These are phyloP conservation scores for Boletus vermiculosoides DNA, from an alignment of 768 basidiomycete species.

Conservation along the genomic window DNA sequence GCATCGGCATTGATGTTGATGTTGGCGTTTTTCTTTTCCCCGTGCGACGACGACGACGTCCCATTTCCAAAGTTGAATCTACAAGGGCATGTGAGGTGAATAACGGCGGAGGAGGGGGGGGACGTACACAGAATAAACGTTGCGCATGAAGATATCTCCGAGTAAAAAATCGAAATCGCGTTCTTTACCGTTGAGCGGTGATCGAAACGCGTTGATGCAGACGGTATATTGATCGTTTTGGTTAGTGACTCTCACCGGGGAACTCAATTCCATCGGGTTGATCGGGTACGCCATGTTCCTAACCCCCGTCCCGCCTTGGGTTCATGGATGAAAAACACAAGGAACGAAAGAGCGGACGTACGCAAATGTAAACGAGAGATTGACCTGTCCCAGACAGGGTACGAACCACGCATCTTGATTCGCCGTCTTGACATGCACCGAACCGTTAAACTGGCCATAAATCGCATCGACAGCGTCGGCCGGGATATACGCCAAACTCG, in stretches of 20 bases:
- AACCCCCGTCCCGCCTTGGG: neutral
- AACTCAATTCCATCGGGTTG: constrained; percentile 45
- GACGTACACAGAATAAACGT: constrained; percentile 44
- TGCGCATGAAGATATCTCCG: constrained; percentile 46
- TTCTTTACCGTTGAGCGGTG: constrained; percentile 24
- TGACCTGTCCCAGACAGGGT: constrained; percentile 30
- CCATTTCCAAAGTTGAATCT: constrained; percentile 46
- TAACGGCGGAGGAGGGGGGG: neutral
- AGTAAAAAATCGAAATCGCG: constrained; percentile 40
- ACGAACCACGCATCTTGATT: constrained; percentile 39
- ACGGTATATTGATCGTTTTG: constrained; percentile 37
- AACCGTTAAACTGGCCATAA: constrained; percentile 38
- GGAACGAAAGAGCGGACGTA: neutral
- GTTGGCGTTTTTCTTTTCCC: neutral
- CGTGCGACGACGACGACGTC: neutral
- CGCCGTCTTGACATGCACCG: constrained; percentile 33
- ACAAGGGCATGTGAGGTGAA: too few species aligned
- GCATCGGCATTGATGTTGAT: neutral
- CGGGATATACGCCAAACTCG: constrained; percentile 39
- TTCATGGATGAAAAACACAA: neutral
- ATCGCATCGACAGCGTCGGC: constrained; percentile 35
- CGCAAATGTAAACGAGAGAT: constrained; percentile 27
- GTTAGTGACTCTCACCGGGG: constrained; percentile 25
- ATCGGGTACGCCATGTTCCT: constrained; percentile 37
- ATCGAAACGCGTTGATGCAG: constrained; percentile 37